Evolutionary conservation across 1,284 basidiomycete species (phyloP).

Genomic region (Ganoderma lingzhi): DNA sequence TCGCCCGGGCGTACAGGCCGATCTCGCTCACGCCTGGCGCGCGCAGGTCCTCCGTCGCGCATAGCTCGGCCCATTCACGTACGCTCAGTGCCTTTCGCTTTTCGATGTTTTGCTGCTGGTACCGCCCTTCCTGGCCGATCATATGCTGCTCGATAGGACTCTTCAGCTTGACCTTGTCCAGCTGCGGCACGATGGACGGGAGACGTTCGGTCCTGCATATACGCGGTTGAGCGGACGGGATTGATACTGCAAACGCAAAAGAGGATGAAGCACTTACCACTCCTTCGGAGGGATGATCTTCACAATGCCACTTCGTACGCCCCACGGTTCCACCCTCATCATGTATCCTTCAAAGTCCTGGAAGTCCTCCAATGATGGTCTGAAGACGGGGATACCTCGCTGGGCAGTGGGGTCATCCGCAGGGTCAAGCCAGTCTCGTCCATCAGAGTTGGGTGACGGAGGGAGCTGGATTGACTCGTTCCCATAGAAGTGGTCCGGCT

Average conservation of each 20-base stretch:
- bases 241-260: conserved; percentile 6
- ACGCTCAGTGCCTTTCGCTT: conserved; percentile 85
- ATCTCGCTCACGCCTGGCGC: conserved; percentile 77
- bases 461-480: conserved; percentile 58
- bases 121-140: conserved; percentile 85
- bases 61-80: conserved; percentile 89
- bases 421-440: conserved; percentile 74
- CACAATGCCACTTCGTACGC: conserved; percentile 87
- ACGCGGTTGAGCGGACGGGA: conserved; percentile 17
- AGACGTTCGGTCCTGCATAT: conserved; percentile 72
- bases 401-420: conserved; percentile 85
- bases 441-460: conserved; percentile 65
- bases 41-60: conserved; percentile 70
- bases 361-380: conserved; percentile 90
- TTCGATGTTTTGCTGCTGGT: conserved; percentile 92
- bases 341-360: conserved; percentile 90
- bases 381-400: conserved; percentile 94
- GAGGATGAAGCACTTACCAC: conserved; percentile 67
- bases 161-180: conserved; percentile 81
- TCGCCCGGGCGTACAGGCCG: conserved; percentile 59
- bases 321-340: conserved; percentile 88
- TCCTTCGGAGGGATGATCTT: conserved; percentile 94
- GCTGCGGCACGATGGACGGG: conserved; percentile 71
- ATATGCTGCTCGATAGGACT: conserved; percentile 93
- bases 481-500: conserved; percentile 86